Evolutionary conservation across 768 basidiomycete species (phyloP), one percentile per base, ranked within the genome.

Genomic region (Lactarius hengduanensis): DNA sequence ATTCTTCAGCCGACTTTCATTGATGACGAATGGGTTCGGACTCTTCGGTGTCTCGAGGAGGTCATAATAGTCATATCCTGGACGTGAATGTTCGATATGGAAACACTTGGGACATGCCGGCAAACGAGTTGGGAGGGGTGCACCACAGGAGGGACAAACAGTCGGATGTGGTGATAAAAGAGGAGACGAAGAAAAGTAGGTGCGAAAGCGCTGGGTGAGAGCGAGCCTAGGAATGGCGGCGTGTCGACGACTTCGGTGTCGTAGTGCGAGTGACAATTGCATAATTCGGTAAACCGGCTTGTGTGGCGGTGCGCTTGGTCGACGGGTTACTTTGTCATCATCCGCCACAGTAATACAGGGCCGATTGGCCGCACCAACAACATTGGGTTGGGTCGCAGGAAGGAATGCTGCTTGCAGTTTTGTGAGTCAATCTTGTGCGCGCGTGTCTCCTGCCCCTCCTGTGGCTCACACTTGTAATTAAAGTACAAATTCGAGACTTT

Each of bases 91-190:
- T 34, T 34, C 81, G 61, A 96, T 89, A 63, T 81, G 81, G 72
- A 82, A 82, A 77, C 94, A 96, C n/a, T 78, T 79, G 15, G 79
- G 78, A 75, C 94, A 96, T 26, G 89, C 92, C 0, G 92, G 91
- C 54, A 92, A 77, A 43, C 83, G 75, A 6, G 88, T 86, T 5
- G 87, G 81, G 7, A 94, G 78, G 8, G 79, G 78, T 11, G 80
- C 70, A 1, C 81, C 80, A 73, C 93, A 96, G 26, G 81, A 82
- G 10, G 89, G 84, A 72, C 93, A 95, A 36, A 7, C 40, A 11
- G 56, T 26, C 26, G 65, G 61, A 5, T 26, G 11, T 26, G 47
- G 11, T 22, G 50, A 53, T 26, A 30, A 10, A 41, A 28, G 41
- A 28, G 67, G 22, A 26, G 34, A 13, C 1, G 26, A 63, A 18